Base-by-base conservation (phyloP, 345 rosid species). In the Bretschneidera sinensis region DNA sequence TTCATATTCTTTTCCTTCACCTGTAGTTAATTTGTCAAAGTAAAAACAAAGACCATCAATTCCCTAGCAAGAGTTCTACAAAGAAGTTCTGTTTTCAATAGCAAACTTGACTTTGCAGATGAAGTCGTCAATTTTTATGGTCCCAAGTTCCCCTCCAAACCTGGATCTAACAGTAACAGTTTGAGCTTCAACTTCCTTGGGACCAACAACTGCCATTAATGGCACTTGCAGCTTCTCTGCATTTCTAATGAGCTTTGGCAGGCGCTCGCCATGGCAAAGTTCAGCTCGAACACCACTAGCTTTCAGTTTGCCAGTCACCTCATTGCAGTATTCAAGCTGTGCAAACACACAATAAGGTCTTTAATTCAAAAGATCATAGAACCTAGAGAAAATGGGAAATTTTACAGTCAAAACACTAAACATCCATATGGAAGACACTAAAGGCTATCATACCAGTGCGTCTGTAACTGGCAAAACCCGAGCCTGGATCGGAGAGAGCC, bases 401-500 rank as follows among this genome's bases (percentile, higher is more conserved):
- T 39, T 4, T 39, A 14, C 45, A 39, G 45, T 39, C 45, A 53
- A 51, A 48, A n/a, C n/a, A n/a, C n/a, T n/a, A n/a, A n/a, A n/a
- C n/a, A 39, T 14, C 10, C 16, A 11, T 7, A 39, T 39, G 45
- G 45, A 39, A 39, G 45, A 14, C 45, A 39, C 1, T 9, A 14
- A 39, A 7, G 1, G 10, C n/a, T n/a, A 48, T 14, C 1, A 51
- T 78, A 89, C 98, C 97, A 87, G 97, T 56, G 71, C 75, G 74
- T 89, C 96, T 22, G 97, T 87, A 51, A 94, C 97, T 0, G 99
- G 99, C 54, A 94, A 79, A 63, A 89, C 54, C 59, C 96, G 87
- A 60, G 82, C 97, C 79, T 94, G 99, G 55, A 83, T 69, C 39
- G 99, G 97, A 57, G 97, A 78, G 48, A 94, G 95, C 97, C 98